Conservation (phyloP, 352 stramenopile genomes). For the Albugo laibachii region DNA sequence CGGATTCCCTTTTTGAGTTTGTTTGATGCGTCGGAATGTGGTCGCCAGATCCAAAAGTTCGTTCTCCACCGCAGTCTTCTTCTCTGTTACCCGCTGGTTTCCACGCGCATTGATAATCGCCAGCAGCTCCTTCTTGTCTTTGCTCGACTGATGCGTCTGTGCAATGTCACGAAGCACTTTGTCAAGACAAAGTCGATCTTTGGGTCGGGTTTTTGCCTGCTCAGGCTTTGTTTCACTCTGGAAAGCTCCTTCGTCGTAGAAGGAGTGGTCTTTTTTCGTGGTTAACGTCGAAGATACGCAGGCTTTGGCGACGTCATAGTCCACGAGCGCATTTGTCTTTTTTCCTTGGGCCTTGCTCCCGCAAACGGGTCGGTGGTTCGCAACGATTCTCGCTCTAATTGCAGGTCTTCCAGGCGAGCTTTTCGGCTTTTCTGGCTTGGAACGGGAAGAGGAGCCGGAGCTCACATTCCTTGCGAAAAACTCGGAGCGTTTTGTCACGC, state of each 20-base stretch:
- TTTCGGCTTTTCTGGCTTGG: constrained; percentile 11
- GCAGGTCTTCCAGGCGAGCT: constrained; percentile 6
- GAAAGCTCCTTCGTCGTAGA: constrained; percentile 52
- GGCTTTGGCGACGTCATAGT: constrained; percentile 17
- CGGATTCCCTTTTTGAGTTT: constrained; percentile 47
- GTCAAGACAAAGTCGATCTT: neutral
- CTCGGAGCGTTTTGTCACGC: too few relatives aligned
- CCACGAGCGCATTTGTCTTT: constrained; percentile 18
- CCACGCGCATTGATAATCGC: too few relatives aligned
- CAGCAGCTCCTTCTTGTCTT: too few relatives aligned
- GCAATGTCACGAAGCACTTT: too few relatives aligned
- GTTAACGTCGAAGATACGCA: constrained; percentile 17
- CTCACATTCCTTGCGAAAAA: neutral
- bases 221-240: neutral
- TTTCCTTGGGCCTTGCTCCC: constrained; percentile 31
- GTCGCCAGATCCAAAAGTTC: constrained; percentile 23
- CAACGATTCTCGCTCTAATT: neutral
- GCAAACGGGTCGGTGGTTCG: constrained; percentile 21
- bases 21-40: constrained; percentile 68
- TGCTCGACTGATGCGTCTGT: too few relatives aligned
- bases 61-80: constrained; percentile 22
- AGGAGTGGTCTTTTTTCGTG: constrained; percentile 42
- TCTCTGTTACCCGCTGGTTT: constrained; percentile 10
- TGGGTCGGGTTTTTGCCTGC: neutral
- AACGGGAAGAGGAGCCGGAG: constrained; percentile 8